phyloP scores from a whole-genome alignment of 225 moss, liverwort and hornwort species.

The Physcomitrium patens region DNA sequence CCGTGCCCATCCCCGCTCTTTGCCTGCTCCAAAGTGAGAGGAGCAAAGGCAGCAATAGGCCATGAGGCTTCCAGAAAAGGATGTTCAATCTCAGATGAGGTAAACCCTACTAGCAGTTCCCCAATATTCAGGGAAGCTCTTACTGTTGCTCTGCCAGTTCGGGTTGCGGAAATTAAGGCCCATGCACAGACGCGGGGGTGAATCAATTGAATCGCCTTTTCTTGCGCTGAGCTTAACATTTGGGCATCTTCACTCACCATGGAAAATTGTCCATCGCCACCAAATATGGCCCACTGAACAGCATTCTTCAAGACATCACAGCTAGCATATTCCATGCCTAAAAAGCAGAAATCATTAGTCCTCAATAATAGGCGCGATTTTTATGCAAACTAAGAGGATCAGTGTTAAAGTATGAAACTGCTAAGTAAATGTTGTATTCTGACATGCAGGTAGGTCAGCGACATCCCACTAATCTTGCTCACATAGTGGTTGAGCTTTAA shows the following conservation, averaged over 20 bases:
- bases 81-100: constrained; percentile 51
- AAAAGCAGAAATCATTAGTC: constrained; percentile 33
- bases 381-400: background rate
- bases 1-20: constrained; percentile 72
- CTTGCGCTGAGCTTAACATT: constrained; percentile 38
- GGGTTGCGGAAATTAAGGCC: constrained; percentile 70
- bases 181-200: constrained; percentile 73
- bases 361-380: background rate
- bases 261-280: constrained; percentile 59
- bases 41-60: constrained; percentile 83
- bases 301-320: constrained; percentile 56
- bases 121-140: constrained; percentile 73
- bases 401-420: background rate
- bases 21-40: constrained; percentile 76
- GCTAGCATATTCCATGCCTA: constrained; percentile 64
- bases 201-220: constrained; percentile 45
- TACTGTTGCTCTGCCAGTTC: constrained; percentile 77
- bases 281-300: constrained; percentile 61
- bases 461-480: constrained; percentile 18
- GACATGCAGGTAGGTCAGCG: constrained; percentile 16
- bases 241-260: constrained; percentile 42
- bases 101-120: constrained; percentile 52
- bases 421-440: constrained; percentile 12
- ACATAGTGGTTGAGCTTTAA: constrained; percentile 4
- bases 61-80: constrained; percentile 79